phyloP scores from a whole-genome alignment of 805 yeast species.

The Tanozyma kutaoensis region DNA sequence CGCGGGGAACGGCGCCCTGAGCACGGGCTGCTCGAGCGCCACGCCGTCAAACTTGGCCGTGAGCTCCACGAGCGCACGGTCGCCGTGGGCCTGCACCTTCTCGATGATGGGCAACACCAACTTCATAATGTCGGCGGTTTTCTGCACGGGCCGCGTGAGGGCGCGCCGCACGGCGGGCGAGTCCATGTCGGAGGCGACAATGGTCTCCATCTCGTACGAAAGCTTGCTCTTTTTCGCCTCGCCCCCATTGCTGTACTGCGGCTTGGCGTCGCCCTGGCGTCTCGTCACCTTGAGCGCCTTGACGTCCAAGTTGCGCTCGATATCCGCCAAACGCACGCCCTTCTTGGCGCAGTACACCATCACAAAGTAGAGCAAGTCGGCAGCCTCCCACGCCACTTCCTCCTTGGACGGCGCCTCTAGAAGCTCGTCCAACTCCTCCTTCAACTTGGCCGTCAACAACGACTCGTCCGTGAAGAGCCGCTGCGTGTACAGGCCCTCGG shows the following conservation, averaged over 20 bases:
- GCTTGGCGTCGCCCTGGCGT: constrained; percentile 93
- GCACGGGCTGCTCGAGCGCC: constrained; percentile 51
- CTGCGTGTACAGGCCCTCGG: constrained; percentile 89
- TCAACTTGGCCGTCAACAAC: constrained; percentile 72
- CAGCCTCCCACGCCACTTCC: constrained; percentile 92
- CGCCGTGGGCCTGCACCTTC: constrained; percentile 67
- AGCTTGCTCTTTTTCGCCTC: constrained; percentile 7
- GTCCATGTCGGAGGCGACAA: constrained; percentile 22
- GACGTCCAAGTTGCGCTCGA: constrained; percentile 72
- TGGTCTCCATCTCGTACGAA: constrained; percentile 25
- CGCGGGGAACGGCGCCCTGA: constrained; percentile 78
- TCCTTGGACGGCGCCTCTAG: constrained; percentile 50
- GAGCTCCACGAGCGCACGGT: constrained; percentile 73
- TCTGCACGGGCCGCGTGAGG: constrained; percentile 88
- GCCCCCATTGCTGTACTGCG: constrained; percentile 40
- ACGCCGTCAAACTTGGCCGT: constrained; percentile 91
- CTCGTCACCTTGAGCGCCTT: constrained; percentile 82
- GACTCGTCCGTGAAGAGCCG: constrained; percentile 70
- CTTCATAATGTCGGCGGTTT: constrained; percentile 84
- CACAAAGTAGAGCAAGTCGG: constrained; percentile 62
- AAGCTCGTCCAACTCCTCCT: constrained; percentile 93
- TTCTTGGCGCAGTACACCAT: constrained; percentile 43
- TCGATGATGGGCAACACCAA: constrained; percentile 84
- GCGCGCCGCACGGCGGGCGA: constrained; percentile 40
- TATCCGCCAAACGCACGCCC: constrained; percentile 70